Evolutionary conservation across 2,329 filamentous ascomycete genomes (phyloP), one percentile per base, ranked within the genome.

Genomic region (Pestalotiopsis sp.): DNA sequence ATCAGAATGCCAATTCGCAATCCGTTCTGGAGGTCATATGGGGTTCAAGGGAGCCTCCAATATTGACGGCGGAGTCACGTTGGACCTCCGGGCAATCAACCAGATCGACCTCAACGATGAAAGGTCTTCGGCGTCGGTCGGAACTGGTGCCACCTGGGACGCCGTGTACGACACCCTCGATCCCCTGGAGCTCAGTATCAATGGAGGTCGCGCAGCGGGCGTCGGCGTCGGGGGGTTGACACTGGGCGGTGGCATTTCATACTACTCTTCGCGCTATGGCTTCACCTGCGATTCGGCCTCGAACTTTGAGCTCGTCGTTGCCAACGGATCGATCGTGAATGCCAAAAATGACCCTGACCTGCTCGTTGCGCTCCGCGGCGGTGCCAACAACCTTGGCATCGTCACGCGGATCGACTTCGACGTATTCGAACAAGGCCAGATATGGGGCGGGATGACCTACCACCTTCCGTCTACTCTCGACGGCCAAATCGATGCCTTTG

Each of bases 11-110:
- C 73, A 71, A 0, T 89, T 89, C 75, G 81, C 86, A 2, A 80
- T 86, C 69, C 84, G 84, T 49, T 79, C 81, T 59, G 86, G 86
- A n/a, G 86, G 87, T 0, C 86, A 88, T 75, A 82, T 81, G 2
- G 78, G 82, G 2, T 85, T 84, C 69, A 75, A 80, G 0, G 81
- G 80, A 3, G 79, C 79, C 1, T 82, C 83, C 6, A 88, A 80
- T 72, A 79, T 80, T 67, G 71, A 76, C 4, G 71, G 71, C 14
- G 80, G 83, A 14, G 74, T 85, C 4, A 80, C 81, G 3, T 76
- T 88, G 65, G 82, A 84, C 68, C 73, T 87, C n/a, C 74, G 76
- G 9, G 71, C 73, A 3, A 76, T 88, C 11, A 80, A 81, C 65
- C 58, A 73, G 9, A 73, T 85, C 36, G 69, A 68, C 0, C 71